Evolutionary conservation across 2,329 filamentous ascomycete genomes (phyloP).

Genomic region (Claviceps fusiformis): DNA sequence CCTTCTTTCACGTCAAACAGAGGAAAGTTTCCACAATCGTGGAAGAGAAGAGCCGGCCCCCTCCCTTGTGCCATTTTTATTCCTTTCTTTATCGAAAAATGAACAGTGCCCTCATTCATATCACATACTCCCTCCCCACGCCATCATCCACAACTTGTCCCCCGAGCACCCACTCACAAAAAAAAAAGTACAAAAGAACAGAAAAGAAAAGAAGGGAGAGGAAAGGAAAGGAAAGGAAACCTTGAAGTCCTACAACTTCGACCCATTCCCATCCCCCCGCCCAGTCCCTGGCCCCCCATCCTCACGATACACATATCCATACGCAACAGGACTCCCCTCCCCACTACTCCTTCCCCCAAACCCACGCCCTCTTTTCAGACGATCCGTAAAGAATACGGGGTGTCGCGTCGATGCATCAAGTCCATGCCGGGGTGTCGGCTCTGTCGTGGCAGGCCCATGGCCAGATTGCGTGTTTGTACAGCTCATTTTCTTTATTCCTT

Average conservation of each 20-base stretch:
- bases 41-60: too few relatives aligned
- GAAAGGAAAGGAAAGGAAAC: too few relatives aligned
- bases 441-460: slow-evolving; percentile 5
- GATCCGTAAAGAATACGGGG: slow-evolving; percentile 63
- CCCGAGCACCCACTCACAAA: too few relatives aligned
- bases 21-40: neutral
- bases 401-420: slow-evolving; percentile 50
- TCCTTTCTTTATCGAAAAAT: too few relatives aligned
- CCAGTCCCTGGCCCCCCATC: neutral
- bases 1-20: neutral
- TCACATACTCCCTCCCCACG: too few relatives aligned
- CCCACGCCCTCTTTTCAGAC: slow-evolving; percentile 42
- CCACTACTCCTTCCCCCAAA: slow-evolving; percentile 9
- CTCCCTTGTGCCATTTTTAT: too few relatives aligned
- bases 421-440: too few relatives aligned
- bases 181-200: too few relatives aligned
- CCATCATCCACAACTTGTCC: too few relatives aligned
- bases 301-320: slow-evolving; percentile 47
- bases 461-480: neutral
- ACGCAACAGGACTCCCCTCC: slow-evolving; percentile 36
- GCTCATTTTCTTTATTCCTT: neutral
- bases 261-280: neutral
- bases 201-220: too few relatives aligned
- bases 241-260: neutral
- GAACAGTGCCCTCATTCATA: too few relatives aligned